Evolutionary conservation across 2,329 filamentous ascomycete genomes (phyloP).

Genomic region (Myriosclerotinia scirpicola): DNA sequence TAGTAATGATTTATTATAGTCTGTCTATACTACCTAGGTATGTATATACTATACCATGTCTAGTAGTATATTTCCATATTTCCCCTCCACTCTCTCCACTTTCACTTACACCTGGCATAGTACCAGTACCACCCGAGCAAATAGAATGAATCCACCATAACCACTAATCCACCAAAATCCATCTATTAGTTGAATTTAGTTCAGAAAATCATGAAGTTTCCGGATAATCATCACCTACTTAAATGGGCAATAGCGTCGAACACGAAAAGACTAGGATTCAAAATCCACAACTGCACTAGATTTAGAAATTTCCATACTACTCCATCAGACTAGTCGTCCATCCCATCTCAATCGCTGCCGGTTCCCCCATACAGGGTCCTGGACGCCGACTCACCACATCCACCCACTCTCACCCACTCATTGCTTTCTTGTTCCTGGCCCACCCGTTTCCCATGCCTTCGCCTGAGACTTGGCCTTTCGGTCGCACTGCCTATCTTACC

Average conservation of each 20-base stretch:
- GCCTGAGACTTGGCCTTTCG: conserved; percentile 35
- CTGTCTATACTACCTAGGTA: too few species aligned
- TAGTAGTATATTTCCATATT: conserved; percentile 3
- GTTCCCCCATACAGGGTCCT: conserved; percentile 35
- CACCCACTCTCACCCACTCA: conserved; percentile 20
- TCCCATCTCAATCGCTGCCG: conserved; percentile 27
- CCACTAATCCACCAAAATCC: conserved; percentile 11
- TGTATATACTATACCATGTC: not conserved
- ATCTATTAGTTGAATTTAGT: conserved; percentile 8
- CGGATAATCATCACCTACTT: conserved; percentile 18
- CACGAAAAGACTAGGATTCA: conserved; percentile 23
- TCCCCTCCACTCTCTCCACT: conserved; percentile 9
- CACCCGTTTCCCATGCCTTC: conserved; percentile 29
- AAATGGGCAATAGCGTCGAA: conserved; percentile 25
- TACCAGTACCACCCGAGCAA: conserved; percentile 8
- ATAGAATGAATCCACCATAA: conserved; percentile 9
- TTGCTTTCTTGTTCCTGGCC: conserved; percentile 36
- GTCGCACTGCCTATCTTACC: conserved; percentile 38
- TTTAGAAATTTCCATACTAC: conserved; percentile 29
- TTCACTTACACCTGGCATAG: conserved; percentile 9
- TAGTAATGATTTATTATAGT: not conserved
- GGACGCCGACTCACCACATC: conserved; percentile 23
- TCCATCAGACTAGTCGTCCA: conserved; percentile 22
- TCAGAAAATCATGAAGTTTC: conserved; percentile 9
- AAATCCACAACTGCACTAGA: conserved; percentile 22